Base-by-base conservation (phyloP, 768 basidiomycete genomes). In the Xerocomellus amylosporus region DNA sequence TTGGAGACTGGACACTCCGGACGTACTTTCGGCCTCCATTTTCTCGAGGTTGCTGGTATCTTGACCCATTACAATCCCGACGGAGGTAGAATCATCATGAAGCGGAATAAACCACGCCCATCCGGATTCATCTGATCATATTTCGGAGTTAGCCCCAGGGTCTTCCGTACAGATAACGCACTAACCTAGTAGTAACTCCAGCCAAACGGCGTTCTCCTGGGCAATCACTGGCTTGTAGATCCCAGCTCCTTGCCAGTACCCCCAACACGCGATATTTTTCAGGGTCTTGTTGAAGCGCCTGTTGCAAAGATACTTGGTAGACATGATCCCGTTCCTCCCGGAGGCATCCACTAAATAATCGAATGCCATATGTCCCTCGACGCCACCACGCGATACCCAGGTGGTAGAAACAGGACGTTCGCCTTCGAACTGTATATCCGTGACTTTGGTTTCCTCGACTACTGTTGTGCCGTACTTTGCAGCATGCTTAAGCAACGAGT, bases 81-180 rank as follows among this genome's bases (percentile, higher is more conserved):
- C 77, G 12, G 81, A 83, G 2, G 76, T 77, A 26, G 75, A 70
- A 20, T 75, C 76, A 39, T 76, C 72, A 55, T 77, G 72, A 15
- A 82, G 72, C 3, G 80, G 81, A 42, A 83, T 83, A 54, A 79
- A 80, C 81, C 81, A 82, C n/a, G 73, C 74, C 81, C 81, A 82
- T 8, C 81, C 80, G 20, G 74, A 74, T 57, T 80, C 78, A 41
- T 81, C 80, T 80, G 9, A 43, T 30, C 28, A 30, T 1, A 30
- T 9, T 2, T 9, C 9, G 28, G 28, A 9, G 9, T 30, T 8
- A 30, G 28, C 28, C 28, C 8, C 28, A 30, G 28, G 28, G 28
- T 30, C 8, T 9, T 30, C 28, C 28, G 28, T 8, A 30, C 9
- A 9, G 28, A 30, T 30, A 30, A 30, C 28, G 28, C 28, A 9